Base-by-base conservation (phyloP, 495 filamentous ascomycete species). In the Hypoxylon perforatum region DNA sequence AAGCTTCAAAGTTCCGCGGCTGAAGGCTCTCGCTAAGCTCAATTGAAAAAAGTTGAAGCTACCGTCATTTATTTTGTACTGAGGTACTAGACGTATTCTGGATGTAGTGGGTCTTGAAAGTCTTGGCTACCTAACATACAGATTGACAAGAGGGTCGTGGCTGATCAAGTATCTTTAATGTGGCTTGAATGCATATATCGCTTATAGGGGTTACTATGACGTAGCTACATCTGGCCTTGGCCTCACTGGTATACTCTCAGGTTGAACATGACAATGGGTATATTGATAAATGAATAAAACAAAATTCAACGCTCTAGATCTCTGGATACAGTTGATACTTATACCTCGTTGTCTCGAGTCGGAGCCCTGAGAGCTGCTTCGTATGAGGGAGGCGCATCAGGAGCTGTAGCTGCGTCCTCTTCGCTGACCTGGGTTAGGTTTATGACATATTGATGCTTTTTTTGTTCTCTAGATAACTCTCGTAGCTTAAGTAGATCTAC, bases 41-140 rank as follows among this genome's bases (percentile, higher is more conserved):
- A n/a, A 28, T 57, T 52, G 28, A 39, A 57, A 66, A 65, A 67
- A 67, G 57, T 57, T 61, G 57, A 61, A 57, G 57, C 63, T 67
- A 61, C 51, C 38, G 51, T 8, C 44, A 66, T 57, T 67, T 67
- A 50, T 61, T 48, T 46, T n/a, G 51, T 19, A 36, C 22, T 35
- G 17, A 46, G 36, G 35, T 44, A 30, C 22, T 33, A 35, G 35
- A n/a, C n/a, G n/a, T n/a, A n/a, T n/a, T n/a, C n/a, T n/a, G n/a
- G n/a, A n/a, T n/a, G n/a, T n/a, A n/a, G n/a, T n/a, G 17, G 22
- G 12, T 12, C 35, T 38, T n/a, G 52, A 57, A 52, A 42, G 39
- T 30, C 6, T 45, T 35, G 23, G 50, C 41, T 25, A 4, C n/a
- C n/a, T n/a, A n/a, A n/a, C n/a, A n/a, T n/a, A n/a, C 38, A 57